These are phyloP conservation scores for Lachnellula arida DNA, from an alignment of 2,329 filamentous ascomycete genomes.

Conservation along the genomic window DNA sequence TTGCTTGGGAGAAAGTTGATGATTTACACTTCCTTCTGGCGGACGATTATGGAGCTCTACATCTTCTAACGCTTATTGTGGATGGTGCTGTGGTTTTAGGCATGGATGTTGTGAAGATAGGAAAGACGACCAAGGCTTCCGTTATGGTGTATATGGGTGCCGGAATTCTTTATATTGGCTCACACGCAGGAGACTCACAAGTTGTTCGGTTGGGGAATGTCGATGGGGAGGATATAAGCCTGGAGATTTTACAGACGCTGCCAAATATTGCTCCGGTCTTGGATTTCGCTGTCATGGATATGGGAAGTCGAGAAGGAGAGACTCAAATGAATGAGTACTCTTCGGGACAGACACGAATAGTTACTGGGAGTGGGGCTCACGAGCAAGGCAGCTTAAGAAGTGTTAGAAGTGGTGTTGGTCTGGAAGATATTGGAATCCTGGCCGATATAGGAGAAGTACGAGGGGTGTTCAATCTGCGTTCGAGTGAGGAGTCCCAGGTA, in stretches of 20 bases:
- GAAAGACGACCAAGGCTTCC: slow-evolving; percentile 67
- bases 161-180: slow-evolving; percentile 77
- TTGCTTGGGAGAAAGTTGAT: slow-evolving; percentile 86
- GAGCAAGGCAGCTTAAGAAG: slow-evolving; percentile 84
- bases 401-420: slow-evolving; percentile 86
- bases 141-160: slow-evolving; percentile 72
- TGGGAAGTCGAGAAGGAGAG: slow-evolving; percentile 79
- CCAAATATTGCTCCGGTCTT: slow-evolving; percentile 86
- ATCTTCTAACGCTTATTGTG: slow-evolving; percentile 75
- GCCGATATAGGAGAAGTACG: slow-evolving; percentile 72
- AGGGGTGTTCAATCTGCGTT: slow-evolving; percentile 65
- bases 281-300: slow-evolving; percentile 94
- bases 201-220: slow-evolving; percentile 59
- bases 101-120: slow-evolving; percentile 65
- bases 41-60: slow-evolving; percentile 84
- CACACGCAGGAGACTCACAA: slow-evolving; percentile 89
- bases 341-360: slow-evolving; percentile 87
- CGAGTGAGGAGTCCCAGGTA: slow-evolving; percentile 43
- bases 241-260: slow-evolving; percentile 69
- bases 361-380: slow-evolving; percentile 87
- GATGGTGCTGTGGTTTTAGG: slow-evolving; percentile 62
- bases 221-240: slow-evolving; percentile 31
- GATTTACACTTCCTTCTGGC: slow-evolving; percentile 79
- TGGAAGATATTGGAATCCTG: slow-evolving; percentile 80
- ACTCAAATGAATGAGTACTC: slow-evolving; percentile 84